A percentile compares a stretch with the other conserved stretches of the same genome.
Conservation (phyloP, 1,284 basidiomycete genomes). For the Sanghuangporus weigelae region DNA sequence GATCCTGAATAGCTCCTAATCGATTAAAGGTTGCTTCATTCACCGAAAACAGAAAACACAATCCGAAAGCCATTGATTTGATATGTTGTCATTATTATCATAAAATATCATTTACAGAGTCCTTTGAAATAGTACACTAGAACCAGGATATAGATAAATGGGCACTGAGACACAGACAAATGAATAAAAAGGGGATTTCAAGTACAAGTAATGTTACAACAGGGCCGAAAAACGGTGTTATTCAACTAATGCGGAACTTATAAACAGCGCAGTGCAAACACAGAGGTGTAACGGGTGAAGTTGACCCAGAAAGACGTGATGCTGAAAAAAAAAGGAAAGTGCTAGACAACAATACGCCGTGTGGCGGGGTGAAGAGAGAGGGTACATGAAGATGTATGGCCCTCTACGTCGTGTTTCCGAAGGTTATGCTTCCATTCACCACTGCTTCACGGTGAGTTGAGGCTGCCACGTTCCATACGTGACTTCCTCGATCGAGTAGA, state of each 20-base stretch:
- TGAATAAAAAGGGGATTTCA: not conserved
- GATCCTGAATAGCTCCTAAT: too few relatives aligned
- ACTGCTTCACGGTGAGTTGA: slow-evolving; percentile 29
- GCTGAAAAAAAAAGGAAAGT: not conserved
- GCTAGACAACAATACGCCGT: not conserved
- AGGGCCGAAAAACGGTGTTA: not conserved
- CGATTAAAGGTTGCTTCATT: too few relatives aligned
- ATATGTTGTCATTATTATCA: too few relatives aligned
- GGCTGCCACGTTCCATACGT: slow-evolving; percentile 66
- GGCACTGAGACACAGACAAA: not conserved
- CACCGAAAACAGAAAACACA: too few relatives aligned
- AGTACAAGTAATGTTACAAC: not conserved
- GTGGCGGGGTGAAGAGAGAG: not conserved
- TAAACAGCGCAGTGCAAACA: not conserved
- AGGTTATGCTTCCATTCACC: not conserved
- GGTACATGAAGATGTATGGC: not conserved
- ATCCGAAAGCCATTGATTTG: too few relatives aligned
- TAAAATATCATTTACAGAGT: too few relatives aligned
- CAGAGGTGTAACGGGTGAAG: not conserved
- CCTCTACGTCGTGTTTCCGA: not conserved
- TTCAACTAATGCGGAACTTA: not conserved
- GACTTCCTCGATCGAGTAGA: slow-evolving; percentile 69
- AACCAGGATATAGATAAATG: not conserved
- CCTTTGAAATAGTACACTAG: too few relatives aligned
- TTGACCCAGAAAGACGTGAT: not conserved